These are phyloP conservation scores for Trichoderma guizhouense DNA, from an alignment of 2,329 filamentous ascomycete species.

Conservation along the genomic window DNA sequence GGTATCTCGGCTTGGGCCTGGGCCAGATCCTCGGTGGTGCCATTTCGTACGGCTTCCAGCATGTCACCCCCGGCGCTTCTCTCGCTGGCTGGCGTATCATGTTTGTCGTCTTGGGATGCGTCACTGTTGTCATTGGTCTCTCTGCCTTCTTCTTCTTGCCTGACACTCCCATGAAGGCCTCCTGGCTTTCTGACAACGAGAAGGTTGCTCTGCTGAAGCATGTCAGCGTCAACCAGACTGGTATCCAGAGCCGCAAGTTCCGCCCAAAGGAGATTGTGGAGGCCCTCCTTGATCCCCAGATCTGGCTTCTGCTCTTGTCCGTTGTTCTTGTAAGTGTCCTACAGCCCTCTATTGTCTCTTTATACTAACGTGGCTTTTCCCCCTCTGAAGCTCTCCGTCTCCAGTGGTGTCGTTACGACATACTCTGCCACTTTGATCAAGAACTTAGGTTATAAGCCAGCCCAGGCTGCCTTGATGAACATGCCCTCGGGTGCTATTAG, in stretches of 20 bases:
- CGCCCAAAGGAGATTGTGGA: slow-evolving; percentile 51
- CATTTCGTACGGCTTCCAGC: slow-evolving; percentile 60
- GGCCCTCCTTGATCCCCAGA: slow-evolving; percentile 48
- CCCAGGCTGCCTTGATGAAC: slow-evolving; percentile 49
- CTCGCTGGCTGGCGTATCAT: slow-evolving; percentile 67
- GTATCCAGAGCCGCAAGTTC: slow-evolving; percentile 53
- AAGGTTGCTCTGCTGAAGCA: slow-evolving; percentile 50
- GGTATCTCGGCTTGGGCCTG: slow-evolving; percentile 58
- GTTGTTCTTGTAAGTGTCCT: slow-evolving; percentile 42
- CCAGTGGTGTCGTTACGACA: slow-evolving; percentile 51
- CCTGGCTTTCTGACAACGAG: slow-evolving; percentile 44
- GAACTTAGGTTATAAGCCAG: slow-evolving; percentile 44
- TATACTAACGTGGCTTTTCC: neutral
- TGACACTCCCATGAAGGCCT: slow-evolving; percentile 46
- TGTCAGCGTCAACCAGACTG: slow-evolving; percentile 56
- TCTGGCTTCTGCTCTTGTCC: slow-evolving; percentile 48
- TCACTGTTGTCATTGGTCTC: slow-evolving; percentile 35
- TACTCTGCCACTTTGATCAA: slow-evolving; percentile 54
- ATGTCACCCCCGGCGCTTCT: slow-evolving; percentile 48
- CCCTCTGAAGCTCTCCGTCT: slow-evolving; percentile 42
- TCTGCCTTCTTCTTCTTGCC: slow-evolving; percentile 34
- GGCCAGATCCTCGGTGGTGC: slow-evolving; percentile 62
- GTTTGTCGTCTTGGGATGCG: slow-evolving; percentile 64
- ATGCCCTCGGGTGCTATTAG: slow-evolving; percentile 52
- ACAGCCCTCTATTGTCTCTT: neutral